phyloP scores from a whole-genome alignment of 192 early-diverging fungal genomes.

The Podila epigama region DNA sequence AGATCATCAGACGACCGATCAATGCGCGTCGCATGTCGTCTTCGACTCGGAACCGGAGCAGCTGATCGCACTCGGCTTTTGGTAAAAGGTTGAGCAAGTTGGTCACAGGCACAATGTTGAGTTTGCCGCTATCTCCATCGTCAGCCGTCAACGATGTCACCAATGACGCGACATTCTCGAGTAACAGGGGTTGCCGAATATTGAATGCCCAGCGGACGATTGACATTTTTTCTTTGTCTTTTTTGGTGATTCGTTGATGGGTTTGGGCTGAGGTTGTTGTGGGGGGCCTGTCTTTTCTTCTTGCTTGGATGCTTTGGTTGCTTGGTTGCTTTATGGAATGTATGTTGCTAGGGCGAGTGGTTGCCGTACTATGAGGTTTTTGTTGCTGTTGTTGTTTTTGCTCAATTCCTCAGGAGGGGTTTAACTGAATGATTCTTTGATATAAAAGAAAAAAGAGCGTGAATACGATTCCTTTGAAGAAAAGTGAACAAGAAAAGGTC shows the following conservation, averaged over 20 bases:
- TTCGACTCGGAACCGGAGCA: conserved; percentile 26
- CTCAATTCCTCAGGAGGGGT: no score
- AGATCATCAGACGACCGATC: conserved; percentile 45
- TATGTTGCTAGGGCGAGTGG: no score
- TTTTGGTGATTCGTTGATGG: not conserved
- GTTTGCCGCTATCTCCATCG: not conserved
- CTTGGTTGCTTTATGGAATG: not conserved
- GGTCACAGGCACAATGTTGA: conserved; percentile 34
- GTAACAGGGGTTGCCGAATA: conserved; percentile 33
- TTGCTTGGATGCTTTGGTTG: not conserved
- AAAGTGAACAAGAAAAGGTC: not conserved
- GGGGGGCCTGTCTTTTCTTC: not conserved
- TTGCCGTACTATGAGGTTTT: not conserved
- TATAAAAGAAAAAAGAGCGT: not conserved
- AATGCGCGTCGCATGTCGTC: conserved; percentile 36
- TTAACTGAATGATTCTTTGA: no score
- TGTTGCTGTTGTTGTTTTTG: not conserved
- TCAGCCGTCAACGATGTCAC: conserved; percentile 36
- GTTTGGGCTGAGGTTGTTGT: not conserved
- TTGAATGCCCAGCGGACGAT: conserved; percentile 46
- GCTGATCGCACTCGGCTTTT: conserved; percentile 30
- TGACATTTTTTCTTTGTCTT: conserved; percentile 13
- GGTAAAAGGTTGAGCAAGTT: conserved; percentile 40
- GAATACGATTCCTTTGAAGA: not conserved
- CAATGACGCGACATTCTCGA: conserved; percentile 33